Evolutionary conservation across 108 stramenopile species (phyloP).

Genomic region (Pseudonitzschia pungens): DNA sequence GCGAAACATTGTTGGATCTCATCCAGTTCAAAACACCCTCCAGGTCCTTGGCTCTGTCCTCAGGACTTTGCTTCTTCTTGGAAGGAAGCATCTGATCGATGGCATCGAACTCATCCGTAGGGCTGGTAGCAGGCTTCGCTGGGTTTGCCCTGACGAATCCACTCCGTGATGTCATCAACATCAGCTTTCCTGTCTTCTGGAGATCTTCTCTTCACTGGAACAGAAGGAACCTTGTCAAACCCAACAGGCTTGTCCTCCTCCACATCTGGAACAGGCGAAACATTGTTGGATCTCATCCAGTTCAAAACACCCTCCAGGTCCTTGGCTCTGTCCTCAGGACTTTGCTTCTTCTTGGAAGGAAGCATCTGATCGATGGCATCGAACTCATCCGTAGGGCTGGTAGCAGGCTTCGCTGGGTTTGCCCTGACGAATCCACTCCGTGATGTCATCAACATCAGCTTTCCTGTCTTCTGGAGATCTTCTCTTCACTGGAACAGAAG

Average conservation of each 20-base stretch:
- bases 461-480: slow-evolving; percentile 18
- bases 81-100: slow-evolving; percentile 32
- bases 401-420: background rate
- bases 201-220: slow-evolving; percentile 9
- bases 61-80: slow-evolving; percentile 14
- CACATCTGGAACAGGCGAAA: background rate
- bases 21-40: slow-evolving; percentile 40
- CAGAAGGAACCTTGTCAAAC: slow-evolving; percentile 11
- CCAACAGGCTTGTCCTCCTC: background rate
- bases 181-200: slow-evolving; percentile 26
- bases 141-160: slow-evolving; percentile 17
- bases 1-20: slow-evolving; percentile 21
- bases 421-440: slow-evolving; percentile 22
- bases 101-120: slow-evolving; percentile 8
- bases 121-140: background rate
- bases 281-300: slow-evolving; percentile 24
- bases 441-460: slow-evolving; percentile 21
- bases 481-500: slow-evolving; percentile 8
- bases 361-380: slow-evolving; percentile 23
- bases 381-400: slow-evolving; percentile 5
- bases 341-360: slow-evolving; percentile 25
- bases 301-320: slow-evolving; percentile 19
- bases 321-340: slow-evolving; percentile 23
- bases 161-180: slow-evolving; percentile 30
- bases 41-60: slow-evolving; percentile 30